These are phyloP conservation scores for Sarocladiaceae sp. DNA, from an alignment of 2,329 filamentous ascomycete genomes.

Conservation along the genomic window DNA sequence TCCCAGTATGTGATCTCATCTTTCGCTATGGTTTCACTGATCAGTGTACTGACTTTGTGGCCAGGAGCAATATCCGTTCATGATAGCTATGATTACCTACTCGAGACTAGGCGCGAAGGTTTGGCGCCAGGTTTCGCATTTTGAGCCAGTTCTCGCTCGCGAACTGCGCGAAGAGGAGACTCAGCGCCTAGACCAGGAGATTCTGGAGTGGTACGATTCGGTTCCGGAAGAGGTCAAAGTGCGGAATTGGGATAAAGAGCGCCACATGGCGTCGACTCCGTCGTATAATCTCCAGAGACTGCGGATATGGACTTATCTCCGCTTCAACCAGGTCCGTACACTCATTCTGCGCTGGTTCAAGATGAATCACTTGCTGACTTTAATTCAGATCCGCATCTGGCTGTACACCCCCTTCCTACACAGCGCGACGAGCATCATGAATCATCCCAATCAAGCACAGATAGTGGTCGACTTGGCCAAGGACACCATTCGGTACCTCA, in stretches of 20 bases:
- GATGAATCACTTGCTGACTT: conserved; percentile 10
- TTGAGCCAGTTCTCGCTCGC: conserved; percentile 52
- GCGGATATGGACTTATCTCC: conserved; percentile 76
- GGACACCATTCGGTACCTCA: conserved; percentile 67
- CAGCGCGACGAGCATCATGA: conserved; percentile 74
- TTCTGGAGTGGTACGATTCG: conserved; percentile 78
- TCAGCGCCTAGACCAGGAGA: conserved; percentile 72
- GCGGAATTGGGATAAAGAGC: conserved; percentile 52
- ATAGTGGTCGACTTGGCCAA: conserved; percentile 69
- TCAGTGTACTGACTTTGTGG: conserved; percentile 15
- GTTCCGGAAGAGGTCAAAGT: conserved; percentile 56
- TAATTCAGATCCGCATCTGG: conserved; percentile 77
- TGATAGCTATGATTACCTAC: conserved; percentile 80
- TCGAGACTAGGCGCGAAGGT: conserved; percentile 79
- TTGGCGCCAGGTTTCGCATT: conserved; percentile 72
- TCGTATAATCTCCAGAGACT: conserved; percentile 66
- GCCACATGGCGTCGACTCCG: conserved; percentile 46
- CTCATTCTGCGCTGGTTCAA: not conserved
- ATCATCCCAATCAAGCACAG: conserved; percentile 66
- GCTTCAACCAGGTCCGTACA: conserved; percentile 63
- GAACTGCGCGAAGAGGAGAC: conserved; percentile 69
- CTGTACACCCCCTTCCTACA: conserved; percentile 85
- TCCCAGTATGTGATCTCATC: conserved; percentile 55
- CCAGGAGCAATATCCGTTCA: conserved; percentile 56
- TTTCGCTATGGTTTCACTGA: not conserved